Conservation (phyloP, 345 rosid genomes). For the Camelina hispida region DNA sequence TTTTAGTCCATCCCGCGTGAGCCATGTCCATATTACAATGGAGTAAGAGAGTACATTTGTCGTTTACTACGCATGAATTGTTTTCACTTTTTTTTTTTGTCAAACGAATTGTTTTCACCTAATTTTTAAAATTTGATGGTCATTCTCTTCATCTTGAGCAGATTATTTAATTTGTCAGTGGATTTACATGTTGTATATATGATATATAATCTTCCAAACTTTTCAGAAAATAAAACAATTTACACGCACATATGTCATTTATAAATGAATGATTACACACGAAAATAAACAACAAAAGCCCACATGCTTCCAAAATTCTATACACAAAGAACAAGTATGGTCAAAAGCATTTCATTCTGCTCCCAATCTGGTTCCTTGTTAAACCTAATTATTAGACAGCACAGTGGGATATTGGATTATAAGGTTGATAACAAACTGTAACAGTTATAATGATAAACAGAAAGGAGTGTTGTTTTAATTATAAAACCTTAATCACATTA, state of each 20-base stretch:
- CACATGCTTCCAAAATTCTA: not conserved
- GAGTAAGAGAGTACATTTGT: too few species aligned
- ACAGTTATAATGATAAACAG: not conserved
- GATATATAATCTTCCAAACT: too few species aligned
- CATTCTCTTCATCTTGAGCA: too few species aligned
- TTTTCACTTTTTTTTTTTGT: too few species aligned
- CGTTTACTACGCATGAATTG: too few species aligned
- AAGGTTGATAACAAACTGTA: not conserved
- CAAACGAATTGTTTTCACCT: too few species aligned
- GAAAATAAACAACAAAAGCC: not conserved
- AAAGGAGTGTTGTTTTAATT: not conserved
- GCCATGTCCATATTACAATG: too few species aligned
- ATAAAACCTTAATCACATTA: not conserved
- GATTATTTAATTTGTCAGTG: too few species aligned
- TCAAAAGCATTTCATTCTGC: not conserved
- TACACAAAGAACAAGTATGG: slow-evolving; percentile 3
- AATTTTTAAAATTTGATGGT: too few species aligned
- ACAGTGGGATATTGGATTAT: not conserved
- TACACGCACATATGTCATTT: not conserved
- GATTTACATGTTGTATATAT: too few species aligned
- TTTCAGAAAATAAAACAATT: not conserved
- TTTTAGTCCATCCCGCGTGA: too few species aligned
- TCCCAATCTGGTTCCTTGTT: not conserved
- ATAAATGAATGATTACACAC: not conserved
- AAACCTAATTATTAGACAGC: not conserved